A percentile compares a stretch with the other conserved stretches of the same genome.
phyloP scores from a whole-genome alignment of 73 alveolate species.

The Breviolum minutum region DNA sequence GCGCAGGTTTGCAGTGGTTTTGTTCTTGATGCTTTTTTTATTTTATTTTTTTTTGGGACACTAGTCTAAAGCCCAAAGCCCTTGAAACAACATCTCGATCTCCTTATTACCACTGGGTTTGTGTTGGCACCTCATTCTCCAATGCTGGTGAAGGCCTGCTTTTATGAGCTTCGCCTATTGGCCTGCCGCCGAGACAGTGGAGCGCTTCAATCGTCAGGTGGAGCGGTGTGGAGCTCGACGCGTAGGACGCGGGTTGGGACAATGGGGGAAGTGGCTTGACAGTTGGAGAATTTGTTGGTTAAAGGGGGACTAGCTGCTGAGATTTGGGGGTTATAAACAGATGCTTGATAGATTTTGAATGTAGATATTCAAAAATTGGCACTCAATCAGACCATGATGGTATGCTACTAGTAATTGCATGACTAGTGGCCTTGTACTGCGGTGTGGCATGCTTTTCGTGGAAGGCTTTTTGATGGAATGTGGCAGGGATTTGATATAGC shows the following conservation, averaged over 20 bases:
- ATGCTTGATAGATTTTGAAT: neutral
- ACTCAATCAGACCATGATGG: too few relatives aligned
- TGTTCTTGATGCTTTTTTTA: too few relatives aligned
- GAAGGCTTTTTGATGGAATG: too few relatives aligned
- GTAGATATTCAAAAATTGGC: too few relatives aligned
- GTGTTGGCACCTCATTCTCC: neutral
- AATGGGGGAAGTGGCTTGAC: neutral
- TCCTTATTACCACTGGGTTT: neutral
- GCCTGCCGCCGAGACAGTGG: slow-evolving; percentile 63
- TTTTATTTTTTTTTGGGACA: neutral
- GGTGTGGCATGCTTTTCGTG: too few relatives aligned
- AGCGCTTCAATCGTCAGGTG: slow-evolving; percentile 41
- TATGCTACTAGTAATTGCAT: too few relatives aligned
- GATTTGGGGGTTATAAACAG: neutral
- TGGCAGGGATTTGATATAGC: too few relatives aligned
- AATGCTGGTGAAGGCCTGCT: slow-evolving; percentile 51
- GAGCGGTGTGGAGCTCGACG: neutral
- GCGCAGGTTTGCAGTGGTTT: too few relatives aligned
- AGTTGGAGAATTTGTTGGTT: neutral
- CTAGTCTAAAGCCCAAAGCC: neutral
- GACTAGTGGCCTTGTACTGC: too few relatives aligned
- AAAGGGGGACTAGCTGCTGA: neutral
- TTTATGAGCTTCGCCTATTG: slow-evolving; percentile 71
- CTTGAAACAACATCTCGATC: neutral
- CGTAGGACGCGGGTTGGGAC: slow-evolving; percentile 2